Conservation (phyloP, 495 filamentous ascomycete genomes). For the Annulohypoxylon bovei region DNA sequence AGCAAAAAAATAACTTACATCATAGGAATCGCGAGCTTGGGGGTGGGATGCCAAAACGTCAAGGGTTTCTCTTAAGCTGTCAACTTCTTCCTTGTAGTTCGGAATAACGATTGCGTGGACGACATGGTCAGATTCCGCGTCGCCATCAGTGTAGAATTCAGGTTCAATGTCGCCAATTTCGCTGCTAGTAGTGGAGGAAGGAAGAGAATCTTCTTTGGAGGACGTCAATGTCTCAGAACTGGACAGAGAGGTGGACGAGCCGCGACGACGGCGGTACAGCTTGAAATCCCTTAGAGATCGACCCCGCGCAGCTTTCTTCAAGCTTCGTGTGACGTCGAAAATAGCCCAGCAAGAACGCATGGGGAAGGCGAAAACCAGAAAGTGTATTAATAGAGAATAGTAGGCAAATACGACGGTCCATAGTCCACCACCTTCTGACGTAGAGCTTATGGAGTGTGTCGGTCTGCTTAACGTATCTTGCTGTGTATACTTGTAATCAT, state of each 20-base stretch:
- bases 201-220: conserved; percentile 51
- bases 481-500: conserved; percentile 58
- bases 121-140: conserved; percentile 51
- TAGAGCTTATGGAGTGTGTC: conserved; percentile 41
- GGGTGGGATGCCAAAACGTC: conserved; percentile 72
- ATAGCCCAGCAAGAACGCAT: conserved; percentile 64
- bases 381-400: conserved; percentile 64
- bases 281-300: conserved; percentile 55
- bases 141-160: conserved; percentile 51
- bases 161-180: conserved; percentile 57
- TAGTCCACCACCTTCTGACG: conserved; percentile 43
- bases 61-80: conserved; percentile 70
- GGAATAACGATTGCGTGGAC: conserved; percentile 74
- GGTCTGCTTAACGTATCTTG: conserved; percentile 56
- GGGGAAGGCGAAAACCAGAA: conserved; percentile 63
- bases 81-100: conserved; percentile 75
- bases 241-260: conserved; percentile 60
- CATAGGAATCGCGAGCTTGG: conserved; percentile 69
- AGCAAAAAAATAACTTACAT: conserved; percentile 60
- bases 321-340: conserved; percentile 55
- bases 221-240: conserved; percentile 62
- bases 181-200: conserved; percentile 56
- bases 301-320: conserved; percentile 52
- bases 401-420: conserved; percentile 59
- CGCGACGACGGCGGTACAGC: conserved; percentile 56